Base-by-base conservation (phyloP, 768 basidiomycete genomes). In the Mycena epipterygia region DNA sequence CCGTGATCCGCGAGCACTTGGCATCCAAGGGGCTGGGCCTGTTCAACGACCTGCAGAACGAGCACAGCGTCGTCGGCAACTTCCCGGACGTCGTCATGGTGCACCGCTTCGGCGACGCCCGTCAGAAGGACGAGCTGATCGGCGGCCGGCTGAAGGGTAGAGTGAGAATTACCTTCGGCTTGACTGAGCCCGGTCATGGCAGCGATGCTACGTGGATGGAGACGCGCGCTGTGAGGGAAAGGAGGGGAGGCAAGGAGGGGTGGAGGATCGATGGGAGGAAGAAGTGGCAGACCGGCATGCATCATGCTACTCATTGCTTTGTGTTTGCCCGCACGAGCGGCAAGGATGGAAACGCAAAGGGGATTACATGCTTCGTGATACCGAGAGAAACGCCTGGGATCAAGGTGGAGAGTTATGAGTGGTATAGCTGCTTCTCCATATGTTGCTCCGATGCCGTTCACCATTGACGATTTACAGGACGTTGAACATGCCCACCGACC, bases 161-260 rank as follows among this genome's bases (percentile, higher is more conserved):
- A 44, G 53, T 55, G 27, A 49, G 67, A 33, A 62, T 57, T 30
- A 69, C 67, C 32, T 69, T 69, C 57, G 60, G 67, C 42, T 49
- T 69, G 44, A 69, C 67, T 23, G 67, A 69, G 53, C 59, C 60
- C 29, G 35, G 57, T 32, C 67, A 69, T 39, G 67, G 67, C 37
- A 69, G 67, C 60, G 67, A 69, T 37, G 67, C 67, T 46, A 69
- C 67, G 49, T 57, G 57, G 52, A 69, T 69, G 67, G 67, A 69
- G 23, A 69, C 67, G 51, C 58, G 44, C 29, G 58, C 58, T 60
- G 58, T 60, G 58, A 60, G 42, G 58, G 58, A 60, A 60, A 44
- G 41, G 58, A 60, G 58, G 58, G 25, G 58, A 32, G 58, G 42
- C 42, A 46, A 60, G 46, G 58, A 60, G 29, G 58, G 58, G 29